Conservation (phyloP, 2,329 filamentous ascomycete genomes). For the Exophiala calicioides region DNA sequence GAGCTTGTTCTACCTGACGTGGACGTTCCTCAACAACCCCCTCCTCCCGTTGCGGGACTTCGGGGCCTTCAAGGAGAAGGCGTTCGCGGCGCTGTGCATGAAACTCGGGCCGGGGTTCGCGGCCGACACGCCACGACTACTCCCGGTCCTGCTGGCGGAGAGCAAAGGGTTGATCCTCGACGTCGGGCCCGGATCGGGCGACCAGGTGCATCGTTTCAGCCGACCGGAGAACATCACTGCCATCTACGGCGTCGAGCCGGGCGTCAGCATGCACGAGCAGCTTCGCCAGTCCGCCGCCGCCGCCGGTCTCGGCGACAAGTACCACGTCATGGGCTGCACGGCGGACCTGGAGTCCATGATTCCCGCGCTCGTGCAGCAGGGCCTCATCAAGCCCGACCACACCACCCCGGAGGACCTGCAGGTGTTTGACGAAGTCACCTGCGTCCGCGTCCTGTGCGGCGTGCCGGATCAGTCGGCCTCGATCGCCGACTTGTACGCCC, state of each 20-base stretch:
- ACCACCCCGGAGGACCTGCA: conserved; percentile 34
- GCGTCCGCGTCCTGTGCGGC: conserved; percentile 56
- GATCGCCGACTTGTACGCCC: conserved; percentile 47
- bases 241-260: conserved; percentile 59
- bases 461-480: conserved; percentile 51
- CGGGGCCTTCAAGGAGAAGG: conserved; percentile 28
- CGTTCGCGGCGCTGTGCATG: conserved; percentile 18
- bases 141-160: conserved; percentile 11
- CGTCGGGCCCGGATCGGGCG: conserved; percentile 55
- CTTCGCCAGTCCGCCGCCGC: conserved; percentile 41
- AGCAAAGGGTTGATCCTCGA: conserved; percentile 46
- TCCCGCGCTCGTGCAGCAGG: conserved; percentile 45
- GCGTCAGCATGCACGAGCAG: conserved; percentile 47
- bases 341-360: conserved; percentile 51
- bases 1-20: too few species aligned
- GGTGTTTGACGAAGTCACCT: conserved; percentile 57
- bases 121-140: conserved; percentile 6
- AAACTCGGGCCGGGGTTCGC: conserved; percentile 14
- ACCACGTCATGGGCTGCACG: conserved; percentile 51
- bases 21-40: conserved; percentile 15
- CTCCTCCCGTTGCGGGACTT: conserved; percentile 13
- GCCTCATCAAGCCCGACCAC: conserved; percentile 34
- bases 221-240: conserved; percentile 42
- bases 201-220: conserved; percentile 49
- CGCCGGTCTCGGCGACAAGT: conserved; percentile 43